Conservation (phyloP, 176 grass and related monocot genomes). For the Oryza officinalis region DNA sequence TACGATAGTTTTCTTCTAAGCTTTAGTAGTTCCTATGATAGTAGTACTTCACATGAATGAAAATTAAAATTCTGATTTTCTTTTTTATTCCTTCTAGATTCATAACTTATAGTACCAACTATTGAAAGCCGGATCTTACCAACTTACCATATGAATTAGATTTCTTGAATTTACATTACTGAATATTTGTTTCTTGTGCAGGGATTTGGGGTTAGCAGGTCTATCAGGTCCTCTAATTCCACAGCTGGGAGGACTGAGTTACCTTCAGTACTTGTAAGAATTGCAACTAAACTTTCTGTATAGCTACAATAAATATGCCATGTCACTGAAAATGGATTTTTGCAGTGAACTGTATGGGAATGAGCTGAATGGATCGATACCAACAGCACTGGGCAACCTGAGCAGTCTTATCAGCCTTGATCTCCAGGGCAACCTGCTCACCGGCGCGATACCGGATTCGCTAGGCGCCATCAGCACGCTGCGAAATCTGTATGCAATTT, state of each 20-base stretch:
- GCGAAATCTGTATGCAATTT: conserved; percentile 17
- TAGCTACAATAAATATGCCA: no score
- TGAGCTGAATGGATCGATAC: conserved; percentile 35
- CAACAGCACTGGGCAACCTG: conserved; percentile 27
- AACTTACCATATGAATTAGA: no score
- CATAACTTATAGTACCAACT: neutral
- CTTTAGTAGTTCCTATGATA: neutral
- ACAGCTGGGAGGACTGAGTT: conserved; percentile 20
- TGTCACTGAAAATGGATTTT: neutral
- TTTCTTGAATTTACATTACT: neutral
- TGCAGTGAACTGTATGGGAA: conserved; percentile 36
- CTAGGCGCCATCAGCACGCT: conserved; percentile 4
- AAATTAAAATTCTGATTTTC: neutral
- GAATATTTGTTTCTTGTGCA: neutral
- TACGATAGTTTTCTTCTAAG: neutral
- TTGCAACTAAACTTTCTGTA: neutral
- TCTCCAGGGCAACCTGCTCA: conserved; percentile 26
- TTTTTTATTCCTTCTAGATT: neutral
- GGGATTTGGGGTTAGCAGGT: conserved; percentile 46
- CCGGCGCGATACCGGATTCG: neutral
- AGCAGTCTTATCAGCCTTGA: conserved; percentile 32
- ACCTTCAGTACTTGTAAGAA: conserved; percentile 44
- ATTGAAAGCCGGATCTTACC: neutral
- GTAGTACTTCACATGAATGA: neutral
- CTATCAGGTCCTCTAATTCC: conserved; percentile 33